Evolutionary conservation across 2,329 filamentous ascomycete species (phyloP).

Genomic region (Achaetomium macrosporum): DNA sequence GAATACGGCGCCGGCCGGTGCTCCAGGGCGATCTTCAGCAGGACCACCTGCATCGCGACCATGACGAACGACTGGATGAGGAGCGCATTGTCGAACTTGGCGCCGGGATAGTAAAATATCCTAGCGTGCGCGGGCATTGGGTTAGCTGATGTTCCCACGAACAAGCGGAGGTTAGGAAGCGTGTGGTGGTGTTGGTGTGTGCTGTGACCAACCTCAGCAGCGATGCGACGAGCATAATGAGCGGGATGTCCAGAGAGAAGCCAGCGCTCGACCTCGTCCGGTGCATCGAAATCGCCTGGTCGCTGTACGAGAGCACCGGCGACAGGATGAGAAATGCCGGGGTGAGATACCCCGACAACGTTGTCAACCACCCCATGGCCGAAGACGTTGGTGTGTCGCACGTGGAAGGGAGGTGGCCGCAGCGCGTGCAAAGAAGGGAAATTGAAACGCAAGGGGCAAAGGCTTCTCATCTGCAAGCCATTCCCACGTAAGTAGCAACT

Average conservation of each 20-base stretch:
- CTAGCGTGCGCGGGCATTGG: slow-evolving; percentile 31
- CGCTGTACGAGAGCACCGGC: slow-evolving; percentile 59
- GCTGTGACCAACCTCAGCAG: slow-evolving; percentile 48
- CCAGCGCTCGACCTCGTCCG: slow-evolving; percentile 58
- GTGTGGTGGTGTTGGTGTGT: not conserved
- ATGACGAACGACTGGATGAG: slow-evolving; percentile 61
- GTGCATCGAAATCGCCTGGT: slow-evolving; percentile 62
- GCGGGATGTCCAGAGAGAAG: slow-evolving; percentile 64
- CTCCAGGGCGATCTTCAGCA: slow-evolving; percentile 64
- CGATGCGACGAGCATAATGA: slow-evolving; percentile 67
- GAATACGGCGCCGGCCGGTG: slow-evolving; percentile 55
- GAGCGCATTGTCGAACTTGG: slow-evolving; percentile 57
- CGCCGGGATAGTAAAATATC: slow-evolving; percentile 65
- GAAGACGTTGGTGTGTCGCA: not conserved
- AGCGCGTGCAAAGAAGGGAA: not conserved
- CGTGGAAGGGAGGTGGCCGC: not conserved
- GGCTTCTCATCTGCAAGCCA: slow-evolving; percentile 1
- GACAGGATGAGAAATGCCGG: slow-evolving; percentile 59
- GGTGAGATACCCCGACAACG: slow-evolving; percentile 51
- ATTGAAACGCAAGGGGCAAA: not conserved
- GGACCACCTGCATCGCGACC: slow-evolving; percentile 55
- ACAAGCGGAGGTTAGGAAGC: too few relatives aligned
- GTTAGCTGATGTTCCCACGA: slow-evolving; percentile 6
- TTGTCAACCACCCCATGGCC: slow-evolving; percentile 40
- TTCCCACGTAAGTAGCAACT: not conserved